Base-by-base conservation (phyloP, 78 protist species). In the Dictyostelium purpureum region DNA sequence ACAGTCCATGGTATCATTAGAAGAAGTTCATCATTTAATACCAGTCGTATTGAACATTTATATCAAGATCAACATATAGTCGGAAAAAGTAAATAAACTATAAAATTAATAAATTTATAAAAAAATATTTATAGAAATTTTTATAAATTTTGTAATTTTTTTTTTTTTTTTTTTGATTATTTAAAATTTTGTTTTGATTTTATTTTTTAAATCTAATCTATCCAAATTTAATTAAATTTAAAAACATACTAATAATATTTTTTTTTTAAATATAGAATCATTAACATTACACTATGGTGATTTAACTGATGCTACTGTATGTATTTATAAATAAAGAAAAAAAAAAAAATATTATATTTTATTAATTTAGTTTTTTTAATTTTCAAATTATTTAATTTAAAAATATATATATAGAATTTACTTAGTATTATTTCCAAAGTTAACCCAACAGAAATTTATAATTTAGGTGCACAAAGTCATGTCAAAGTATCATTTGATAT, bases 1-100 rank as follows among this genome's bases (percentile, higher is more conserved):
- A 18, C 28, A 43, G 99, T 98, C 16, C 98, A 97, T 73, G 99
- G 99, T 35, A 95, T 98, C 70, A 96, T 97, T 59, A 91, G 99
- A 59, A 87, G 98, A 61, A 89, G 97, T 40, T 66, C 92, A 42
- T 88, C 96, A 56, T 97, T 97, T 89, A 98, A 97, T 94, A 97
- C 98, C 0, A 87, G 77, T 33, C 63, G 98, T 66, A 95, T 97
- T 57, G 98, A 97, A 47, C 97, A 97, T 82, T 18, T 98, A n/a
- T 74, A 74, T 51, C 80, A 74, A 49, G 80, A 74, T 33, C 19
- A 6, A 74, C 80, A 74, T 21, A 31, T 9, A 2, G 69, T 31
- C 24, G 80, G 80, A 24, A 74, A 74, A 51, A 49, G 80, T 38
- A 74, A 49, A 71, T 26, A 21, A 71, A 37, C 0, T n/a, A 19